Percentiles rank a stretch among this genome's conserved stretches.
phyloP scores from a whole-genome alignment of 1,284 basidiomycete species.

The Trichosporon asahii region DNA sequence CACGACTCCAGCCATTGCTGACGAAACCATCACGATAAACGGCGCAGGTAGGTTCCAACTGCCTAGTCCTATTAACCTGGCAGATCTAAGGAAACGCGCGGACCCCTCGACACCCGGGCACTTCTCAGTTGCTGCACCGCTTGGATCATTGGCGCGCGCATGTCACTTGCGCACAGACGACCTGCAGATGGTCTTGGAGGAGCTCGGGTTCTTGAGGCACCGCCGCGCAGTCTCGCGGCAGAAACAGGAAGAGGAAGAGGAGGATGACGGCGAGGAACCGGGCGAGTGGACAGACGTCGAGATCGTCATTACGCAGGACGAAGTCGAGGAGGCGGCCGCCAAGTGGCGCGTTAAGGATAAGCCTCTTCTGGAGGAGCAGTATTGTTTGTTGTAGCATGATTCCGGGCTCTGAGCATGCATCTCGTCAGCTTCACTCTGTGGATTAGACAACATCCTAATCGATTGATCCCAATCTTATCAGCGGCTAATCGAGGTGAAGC shows the following conservation, averaged over 20 bases:
- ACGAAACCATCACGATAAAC: constrained; percentile 24
- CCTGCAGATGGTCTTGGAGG: constrained; percentile 78
- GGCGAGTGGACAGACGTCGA: constrained; percentile 42
- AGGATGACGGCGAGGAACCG: constrained; percentile 33
- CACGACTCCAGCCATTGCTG: background rate
- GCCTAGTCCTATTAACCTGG: constrained; percentile 10
- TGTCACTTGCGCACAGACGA: constrained; percentile 82
- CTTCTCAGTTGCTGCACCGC: constrained; percentile 60
- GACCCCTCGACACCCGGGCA: constrained; percentile 24
- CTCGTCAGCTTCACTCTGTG: background rate
- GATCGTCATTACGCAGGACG: constrained; percentile 63
- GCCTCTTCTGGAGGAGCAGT: constrained; percentile 43
- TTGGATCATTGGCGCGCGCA: constrained; percentile 69
- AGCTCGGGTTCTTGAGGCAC: constrained; percentile 70
- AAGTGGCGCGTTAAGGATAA: constrained; percentile 43
- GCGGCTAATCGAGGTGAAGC: background rate
- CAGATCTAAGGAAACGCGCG: constrained; percentile 13
- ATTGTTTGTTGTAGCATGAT: constrained; percentile 32
- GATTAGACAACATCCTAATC: background rate
- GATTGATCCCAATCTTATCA: background rate
- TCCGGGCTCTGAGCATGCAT: background rate
- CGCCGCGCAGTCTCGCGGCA: constrained; percentile 26
- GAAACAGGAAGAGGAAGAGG: constrained; percentile 14
- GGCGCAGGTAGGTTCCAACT: constrained; percentile 26
- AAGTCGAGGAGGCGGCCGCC: constrained; percentile 59